A percentile compares a stretch with the other conserved stretches of the same genome.
These are phyloP conservation scores for Dioszegia aurantiaca DNA, from an alignment of 768 basidiomycete genomes.

Conservation along the genomic window DNA sequence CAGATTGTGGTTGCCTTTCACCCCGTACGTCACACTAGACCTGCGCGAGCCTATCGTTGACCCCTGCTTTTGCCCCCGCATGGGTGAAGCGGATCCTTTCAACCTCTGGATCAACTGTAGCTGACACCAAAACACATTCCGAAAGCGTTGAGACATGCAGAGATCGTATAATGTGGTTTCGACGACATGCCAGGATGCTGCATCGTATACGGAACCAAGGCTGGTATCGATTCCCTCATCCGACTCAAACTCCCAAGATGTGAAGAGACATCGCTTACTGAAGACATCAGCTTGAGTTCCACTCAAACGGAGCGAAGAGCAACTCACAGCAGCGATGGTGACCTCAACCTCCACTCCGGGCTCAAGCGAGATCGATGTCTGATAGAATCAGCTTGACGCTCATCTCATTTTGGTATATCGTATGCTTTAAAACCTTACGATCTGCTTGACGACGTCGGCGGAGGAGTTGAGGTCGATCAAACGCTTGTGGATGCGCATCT, in stretches of 20 bases:
- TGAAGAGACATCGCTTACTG: conserved; percentile 7
- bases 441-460: conserved; percentile 99
- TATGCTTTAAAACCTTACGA: conserved; percentile 61
- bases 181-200: too few species aligned
- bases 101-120: too few species aligned
- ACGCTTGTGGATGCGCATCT: conserved; percentile 99
- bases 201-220: too few species aligned
- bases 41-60: too few species aligned
- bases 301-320: not conserved
- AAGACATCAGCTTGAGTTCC: not conserved
- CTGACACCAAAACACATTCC: too few species aligned
- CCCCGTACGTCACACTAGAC: too few species aligned
- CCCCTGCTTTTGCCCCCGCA: too few species aligned
- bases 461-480: conserved; percentile 98
- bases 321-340: conserved; percentile 65
- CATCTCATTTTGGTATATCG: too few species aligned
- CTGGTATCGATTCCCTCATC: not conserved
- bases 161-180: too few species aligned
- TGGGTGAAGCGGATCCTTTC: too few species aligned
- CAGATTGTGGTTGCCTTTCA: too few species aligned
- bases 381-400: conserved; percentile 8
- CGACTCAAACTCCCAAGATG: not conserved
- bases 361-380: conserved; percentile 99
- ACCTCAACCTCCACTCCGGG: conserved; percentile 99
- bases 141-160: too few species aligned